Evolutionary conservation across 1,139 yeast species (phyloP).

Genomic region (Casaregolazyma suthepensis): DNA sequence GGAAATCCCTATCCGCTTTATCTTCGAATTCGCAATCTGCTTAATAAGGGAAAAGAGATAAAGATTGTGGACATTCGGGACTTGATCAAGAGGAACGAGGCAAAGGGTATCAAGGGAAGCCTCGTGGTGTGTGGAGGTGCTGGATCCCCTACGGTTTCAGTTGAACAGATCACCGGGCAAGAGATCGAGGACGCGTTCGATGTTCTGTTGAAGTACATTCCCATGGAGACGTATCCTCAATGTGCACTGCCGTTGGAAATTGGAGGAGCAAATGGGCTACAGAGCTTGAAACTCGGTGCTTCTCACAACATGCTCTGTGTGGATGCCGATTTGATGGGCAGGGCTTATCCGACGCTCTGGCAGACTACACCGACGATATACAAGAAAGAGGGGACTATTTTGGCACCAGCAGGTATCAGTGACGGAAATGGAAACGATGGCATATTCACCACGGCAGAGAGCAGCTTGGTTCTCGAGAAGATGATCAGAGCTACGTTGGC

Average conservation of each 20-base stretch:
- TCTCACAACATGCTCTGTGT: constrained; percentile 33
- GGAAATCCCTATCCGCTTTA: constrained; percentile 42
- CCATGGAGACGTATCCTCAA: neutral
- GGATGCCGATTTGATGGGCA: constrained; percentile 43
- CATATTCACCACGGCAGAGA: constrained; percentile 33
- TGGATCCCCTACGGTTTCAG: constrained; percentile 44
- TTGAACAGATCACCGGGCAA: constrained; percentile 38
- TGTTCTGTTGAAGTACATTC: constrained; percentile 28
- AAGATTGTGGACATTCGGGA: constrained; percentile 35
- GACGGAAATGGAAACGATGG: constrained; percentile 43
- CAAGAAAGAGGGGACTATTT: constrained; percentile 24
- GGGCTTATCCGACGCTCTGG: constrained; percentile 42
- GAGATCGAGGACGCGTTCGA: constrained; percentile 35
- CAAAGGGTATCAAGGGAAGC: constrained; percentile 29
- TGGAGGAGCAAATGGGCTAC: constrained; percentile 43
- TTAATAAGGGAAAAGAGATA: constrained; percentile 34
- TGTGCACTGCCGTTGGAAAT: constrained; percentile 38
- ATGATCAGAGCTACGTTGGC: constrained; percentile 38
- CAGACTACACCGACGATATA: constrained; percentile 36
- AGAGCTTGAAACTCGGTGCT: constrained; percentile 1
- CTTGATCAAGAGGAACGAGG: constrained; percentile 17
- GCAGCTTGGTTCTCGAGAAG: constrained; percentile 35
- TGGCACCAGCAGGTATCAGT: constrained; percentile 36
- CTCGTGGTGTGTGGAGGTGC: constrained; percentile 33
- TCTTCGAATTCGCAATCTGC: constrained; percentile 33